Base-by-base conservation (phyloP, 1,284 basidiomycete species). In the Ustilago hordei region DNA sequence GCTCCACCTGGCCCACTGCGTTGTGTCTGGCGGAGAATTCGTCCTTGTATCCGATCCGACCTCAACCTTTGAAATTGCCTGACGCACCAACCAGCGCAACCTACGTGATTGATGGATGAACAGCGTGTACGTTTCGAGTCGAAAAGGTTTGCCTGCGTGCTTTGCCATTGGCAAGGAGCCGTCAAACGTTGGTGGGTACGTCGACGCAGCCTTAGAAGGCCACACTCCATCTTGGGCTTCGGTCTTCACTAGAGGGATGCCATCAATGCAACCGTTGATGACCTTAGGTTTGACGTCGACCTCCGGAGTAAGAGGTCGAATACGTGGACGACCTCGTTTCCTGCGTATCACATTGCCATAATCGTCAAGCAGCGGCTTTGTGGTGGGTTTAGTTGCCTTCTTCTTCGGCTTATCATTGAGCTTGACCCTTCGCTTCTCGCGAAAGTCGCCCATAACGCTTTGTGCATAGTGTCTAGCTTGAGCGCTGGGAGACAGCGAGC, bases 91-190 rank as follows among this genome's bases (percentile, higher is more conserved):
- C 67, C 72, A 75, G 15, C 52, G 60, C 59, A 66, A 43, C 17
- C 58, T 59, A 1, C 67, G 66, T 23, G 38, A 38, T 15, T 60
- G 32, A 34, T 62, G 56, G 34, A 78, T 32, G 35, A 66, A 78
- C 31, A 78, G 47, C 4, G 70, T 67, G 23, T 78, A 66, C 3
- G 70, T 70, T 35, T 73, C 75, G 38, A 3, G 13, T n/a, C 50
- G 12, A 39, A 28, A 39, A 2, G 75, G 75, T 15, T 4, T 35
- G 36, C 54, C 54, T 9, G 52, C 48, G 15, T 60, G 43, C 15
- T 52, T 54, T 7, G 38, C 23, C n/a, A 70, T 55, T 15, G 61
- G 61, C 4, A 67, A 43, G 31, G 57, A 57, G 19, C 36, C 45
- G 23, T 66, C 67, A n/a, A 58, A 54, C 2, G 23, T 5, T 4